phyloP scores from a whole-genome alignment of 768 basidiomycete genomes.

The Phaeotremella skinneri region DNA sequence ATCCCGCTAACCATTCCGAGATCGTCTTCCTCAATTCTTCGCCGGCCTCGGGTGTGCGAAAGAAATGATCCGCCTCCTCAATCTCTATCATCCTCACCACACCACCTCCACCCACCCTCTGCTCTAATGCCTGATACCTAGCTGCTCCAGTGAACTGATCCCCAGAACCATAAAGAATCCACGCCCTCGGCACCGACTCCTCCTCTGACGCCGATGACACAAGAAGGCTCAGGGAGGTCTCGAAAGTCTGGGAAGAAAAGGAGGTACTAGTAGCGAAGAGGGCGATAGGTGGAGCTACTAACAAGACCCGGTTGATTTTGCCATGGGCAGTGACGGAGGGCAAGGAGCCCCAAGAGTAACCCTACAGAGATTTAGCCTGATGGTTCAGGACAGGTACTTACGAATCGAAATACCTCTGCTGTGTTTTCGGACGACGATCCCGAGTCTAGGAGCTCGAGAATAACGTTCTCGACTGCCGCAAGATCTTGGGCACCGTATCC shows the following conservation, averaged over 20 bases:
- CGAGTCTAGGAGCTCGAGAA: slow-evolving; percentile 13
- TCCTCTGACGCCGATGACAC: not conserved
- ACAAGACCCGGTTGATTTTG: slow-evolving; percentile 16
- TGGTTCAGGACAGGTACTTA: not conserved
- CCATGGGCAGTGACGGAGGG: slow-evolving; percentile 4
- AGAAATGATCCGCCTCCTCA: not conserved
- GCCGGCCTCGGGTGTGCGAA: not conserved
- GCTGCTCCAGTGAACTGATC: slow-evolving; percentile 33
- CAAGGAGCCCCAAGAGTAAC: slow-evolving; percentile 42
- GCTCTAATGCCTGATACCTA: slow-evolving; percentile 10
- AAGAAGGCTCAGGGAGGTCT: not conserved
- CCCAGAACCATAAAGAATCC: slow-evolving; percentile 26
- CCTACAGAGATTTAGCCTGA: slow-evolving; percentile 14
- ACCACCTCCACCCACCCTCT: not conserved
- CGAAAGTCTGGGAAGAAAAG: slow-evolving; percentile 23
- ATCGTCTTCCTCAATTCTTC: not conserved
- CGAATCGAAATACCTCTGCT: not conserved
- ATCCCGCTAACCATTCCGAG: not conserved
- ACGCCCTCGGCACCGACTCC: slow-evolving; percentile 5
- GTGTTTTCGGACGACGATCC: not conserved
- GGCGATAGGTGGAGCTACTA: slow-evolving; percentile 30
- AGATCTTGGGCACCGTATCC: slow-evolving; percentile 28
- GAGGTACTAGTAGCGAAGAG: slow-evolving; percentile 19
- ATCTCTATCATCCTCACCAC: not conserved
- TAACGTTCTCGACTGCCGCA: slow-evolving; percentile 26